Percentiles rank a stretch among this genome's conserved stretches.
Conservation (phyloP, 129 eudicot species). For the Ambrosia trifida region DNA sequence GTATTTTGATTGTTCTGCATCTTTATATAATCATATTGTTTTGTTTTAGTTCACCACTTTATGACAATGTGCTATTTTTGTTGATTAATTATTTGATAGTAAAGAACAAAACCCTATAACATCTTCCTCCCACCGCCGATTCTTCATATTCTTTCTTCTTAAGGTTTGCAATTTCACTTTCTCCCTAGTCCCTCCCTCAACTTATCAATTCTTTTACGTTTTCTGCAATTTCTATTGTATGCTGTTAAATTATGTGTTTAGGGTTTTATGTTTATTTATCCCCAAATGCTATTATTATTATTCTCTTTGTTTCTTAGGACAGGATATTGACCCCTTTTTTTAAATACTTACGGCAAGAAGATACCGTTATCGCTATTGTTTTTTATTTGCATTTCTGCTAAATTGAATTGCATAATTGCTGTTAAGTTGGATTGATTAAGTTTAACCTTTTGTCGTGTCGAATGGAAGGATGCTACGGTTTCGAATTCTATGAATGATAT, state of each 20-base stretch:
- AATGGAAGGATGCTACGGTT: not conserved
- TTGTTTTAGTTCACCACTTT: not conserved
- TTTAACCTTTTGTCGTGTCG: not conserved
- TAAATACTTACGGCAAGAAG: no score
- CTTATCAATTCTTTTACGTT: not conserved
- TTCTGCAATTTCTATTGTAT: not conserved
- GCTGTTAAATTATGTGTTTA: not conserved
- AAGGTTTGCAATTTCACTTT: no score
- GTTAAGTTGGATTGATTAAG: not conserved
- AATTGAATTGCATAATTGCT: not conserved
- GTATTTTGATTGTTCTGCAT: no score
- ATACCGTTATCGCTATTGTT: no score
- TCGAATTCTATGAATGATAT: not conserved
- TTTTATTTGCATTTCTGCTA: not conserved
- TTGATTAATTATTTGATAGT: not conserved
- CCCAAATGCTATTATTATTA: no score
- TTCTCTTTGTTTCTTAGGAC: no score
- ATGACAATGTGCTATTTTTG: not conserved
- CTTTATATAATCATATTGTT: no score
- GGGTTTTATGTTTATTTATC: not conserved
- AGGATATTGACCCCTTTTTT: no score
- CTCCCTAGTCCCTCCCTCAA: no score
- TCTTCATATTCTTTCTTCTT: no score
- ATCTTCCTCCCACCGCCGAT: no score
- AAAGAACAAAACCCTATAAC: no score